Conservation (phyloP, 371 early-diverging fungal species). For the Mucor circinelloides region DNA sequence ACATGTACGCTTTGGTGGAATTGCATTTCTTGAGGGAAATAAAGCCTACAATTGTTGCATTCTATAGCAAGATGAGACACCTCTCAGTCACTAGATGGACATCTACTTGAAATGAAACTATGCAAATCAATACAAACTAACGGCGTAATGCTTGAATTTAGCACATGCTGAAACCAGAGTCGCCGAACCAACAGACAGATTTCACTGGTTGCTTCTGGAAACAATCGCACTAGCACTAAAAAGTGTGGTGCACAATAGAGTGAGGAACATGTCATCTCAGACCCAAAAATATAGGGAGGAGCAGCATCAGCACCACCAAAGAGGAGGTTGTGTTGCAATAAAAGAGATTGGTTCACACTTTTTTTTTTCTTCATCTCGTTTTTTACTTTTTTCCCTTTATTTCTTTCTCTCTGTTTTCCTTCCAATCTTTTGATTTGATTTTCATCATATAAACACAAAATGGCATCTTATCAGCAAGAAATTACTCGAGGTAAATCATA, state of each 20-base stretch:
- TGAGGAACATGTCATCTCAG: background rate
- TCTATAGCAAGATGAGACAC: no score
- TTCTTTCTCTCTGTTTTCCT: background rate
- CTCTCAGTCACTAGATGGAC: no score
- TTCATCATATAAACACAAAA: background rate
- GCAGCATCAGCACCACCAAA: background rate
- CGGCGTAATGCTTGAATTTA: background rate
- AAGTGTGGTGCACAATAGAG: background rate
- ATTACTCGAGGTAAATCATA: background rate
- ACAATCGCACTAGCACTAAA: background rate
- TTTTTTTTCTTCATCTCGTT: background rate
- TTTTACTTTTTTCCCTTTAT: background rate
- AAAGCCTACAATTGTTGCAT: no score
- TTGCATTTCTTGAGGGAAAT: no score
- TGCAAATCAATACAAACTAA: no score
- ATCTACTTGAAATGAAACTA: no score
- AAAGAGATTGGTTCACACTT: background rate
- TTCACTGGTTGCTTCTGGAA: conserved; percentile 1
- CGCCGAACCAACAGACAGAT: background rate
- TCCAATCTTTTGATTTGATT: background rate
- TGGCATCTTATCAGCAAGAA: conserved; percentile 2
- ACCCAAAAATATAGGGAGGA: background rate
- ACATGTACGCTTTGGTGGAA: no score
- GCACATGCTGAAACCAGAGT: background rate
- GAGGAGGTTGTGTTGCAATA: background rate